Evolutionary conservation across 1,284 basidiomycete genomes (phyloP).

Genomic region (Takashimella tepidaria): DNA sequence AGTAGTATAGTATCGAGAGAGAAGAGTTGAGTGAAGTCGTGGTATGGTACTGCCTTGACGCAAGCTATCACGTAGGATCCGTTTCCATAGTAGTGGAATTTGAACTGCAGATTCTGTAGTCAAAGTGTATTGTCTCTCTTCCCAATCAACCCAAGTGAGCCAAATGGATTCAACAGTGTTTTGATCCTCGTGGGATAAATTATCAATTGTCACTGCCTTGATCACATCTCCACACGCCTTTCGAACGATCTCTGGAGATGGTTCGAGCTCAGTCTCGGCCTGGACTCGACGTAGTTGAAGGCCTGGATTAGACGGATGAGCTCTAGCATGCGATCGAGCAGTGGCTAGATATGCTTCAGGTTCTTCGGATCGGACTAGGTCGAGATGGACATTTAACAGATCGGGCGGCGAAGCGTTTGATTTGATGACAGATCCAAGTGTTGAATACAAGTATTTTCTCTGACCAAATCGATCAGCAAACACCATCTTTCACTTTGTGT

Average conservation of each 20-base stretch:
- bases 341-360: conserved; percentile 9
- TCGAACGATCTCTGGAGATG: conserved; percentile 9
- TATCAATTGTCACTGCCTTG: conserved; percentile 11
- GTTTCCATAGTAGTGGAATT: conserved; percentile 17
- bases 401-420: conserved; percentile 28
- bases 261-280: conserved; percentile 14
- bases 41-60: conserved; percentile 15
- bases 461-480: conserved; percentile 5
- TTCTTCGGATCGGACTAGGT: conserved; percentile 10
- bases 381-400: conserved; percentile 36
- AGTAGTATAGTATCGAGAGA: conserved; percentile 16
- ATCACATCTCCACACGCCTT: conserved; percentile 18
- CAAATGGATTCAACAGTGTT: conserved; percentile 21
- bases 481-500: neutral
- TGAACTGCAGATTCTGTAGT: conserved; percentile 2
- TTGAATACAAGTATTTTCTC: conserved; percentile 32
- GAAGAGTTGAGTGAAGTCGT: conserved; percentile 20
- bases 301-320: conserved; percentile 24
- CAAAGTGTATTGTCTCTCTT: conserved; percentile 5
- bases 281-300: conserved; percentile 27
- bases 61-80: conserved; percentile 20
- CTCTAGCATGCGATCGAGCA: conserved; percentile 23
- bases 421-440: conserved; percentile 31
- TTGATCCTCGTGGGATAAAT: conserved; percentile 11
- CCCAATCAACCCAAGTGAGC: conserved; percentile 21